Evolutionary conservation across 2,329 filamentous ascomycete species (phyloP), one percentile per base, ranked within the genome.

Genomic region (Sphaceloma murrayae): DNA sequence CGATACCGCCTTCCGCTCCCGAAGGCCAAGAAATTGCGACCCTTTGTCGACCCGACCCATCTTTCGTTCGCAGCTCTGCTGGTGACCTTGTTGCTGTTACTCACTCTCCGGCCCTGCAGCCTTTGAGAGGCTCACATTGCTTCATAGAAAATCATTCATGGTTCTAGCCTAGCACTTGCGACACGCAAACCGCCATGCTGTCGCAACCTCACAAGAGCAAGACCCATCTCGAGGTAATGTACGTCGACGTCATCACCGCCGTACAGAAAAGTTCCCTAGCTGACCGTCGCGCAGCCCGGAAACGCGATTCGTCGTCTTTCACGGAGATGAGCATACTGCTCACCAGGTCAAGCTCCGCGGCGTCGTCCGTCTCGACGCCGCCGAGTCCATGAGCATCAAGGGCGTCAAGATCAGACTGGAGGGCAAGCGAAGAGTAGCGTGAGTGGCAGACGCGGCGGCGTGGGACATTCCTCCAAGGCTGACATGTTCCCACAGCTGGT

Each of bases 291-390:
- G 13, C 46, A 67, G 64, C 47, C 68, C 68, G 26, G 62, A 67
- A 48, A 64, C 62, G 22, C 62, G 65, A 14, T 70, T 70, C 52
- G 63, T 71, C 19, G 67, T 71, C 49, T 69, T 70, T 57, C 61
- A 68, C 51, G 68, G 68, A 54, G 61, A 64, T 51, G 61, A 67
- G 46, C 63, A 67, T 42, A 67, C 70, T 50, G 62, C 66, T 30
- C 58, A 63, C 43, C 54, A 60, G 21, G 58, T 66, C 49, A 67
- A 67, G 54, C 62, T 72, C 48, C 61, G 59, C 42, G 68, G 68
- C 32, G 62, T 63, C 44, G 60, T 72, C 51, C 56, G 68, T 46
- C 59, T 72, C 53, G 67, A 60, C 45, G 64, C 65, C 46, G 60
- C 65, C 14, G 68, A 70, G 50, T 60, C 65, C 46, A 68, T 69